Evolutionary conservation across 257 asterid genomes (phyloP).

Genomic region (Nicotiana sylvestris): DNA sequence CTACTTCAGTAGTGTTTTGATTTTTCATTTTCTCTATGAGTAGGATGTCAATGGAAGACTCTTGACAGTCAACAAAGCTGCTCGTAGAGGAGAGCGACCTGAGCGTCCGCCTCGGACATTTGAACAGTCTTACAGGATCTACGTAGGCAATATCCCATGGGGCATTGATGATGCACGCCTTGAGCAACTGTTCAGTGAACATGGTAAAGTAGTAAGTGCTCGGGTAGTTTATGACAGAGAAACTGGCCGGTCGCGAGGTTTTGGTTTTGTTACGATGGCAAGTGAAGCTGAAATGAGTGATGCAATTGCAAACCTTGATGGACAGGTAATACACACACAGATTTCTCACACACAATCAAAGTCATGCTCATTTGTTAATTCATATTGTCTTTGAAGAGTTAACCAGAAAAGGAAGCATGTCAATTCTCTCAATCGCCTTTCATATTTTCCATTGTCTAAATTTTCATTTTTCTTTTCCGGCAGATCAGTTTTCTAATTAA

Average conservation of each 20-base stretch:
- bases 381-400: not conserved
- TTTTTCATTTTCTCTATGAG: slow-evolving; percentile 4
- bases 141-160: slow-evolving; percentile 94
- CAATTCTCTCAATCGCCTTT: not conserved
- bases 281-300: slow-evolving; percentile 72
- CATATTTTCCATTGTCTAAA: not conserved
- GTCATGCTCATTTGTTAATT: not conserved
- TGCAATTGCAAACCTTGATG: slow-evolving; percentile 84
- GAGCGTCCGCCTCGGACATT: slow-evolving; percentile 59
- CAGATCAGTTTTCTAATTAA: no score
- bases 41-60: slow-evolving; percentile 77
- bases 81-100: slow-evolving; percentile 71
- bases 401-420: not conserved
- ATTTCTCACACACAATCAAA: not conserved
- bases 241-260: slow-evolving; percentile 81
- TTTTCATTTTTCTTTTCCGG: no score
- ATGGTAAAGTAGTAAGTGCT: slow-evolving; percentile 78
- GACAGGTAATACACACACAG: slow-evolving; percentile 47
- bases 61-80: slow-evolving; percentile 77
- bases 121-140: slow-evolving; percentile 54
- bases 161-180: slow-evolving; percentile 62
- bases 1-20: not conserved
- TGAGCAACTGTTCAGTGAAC: slow-evolving; percentile 69
- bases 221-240: slow-evolving; percentile 78
- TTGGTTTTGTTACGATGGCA: slow-evolving; percentile 87